Evolutionary conservation across 306 rosid species (phyloP).

Genomic region (Pterocarpus macrocarpus): DNA sequence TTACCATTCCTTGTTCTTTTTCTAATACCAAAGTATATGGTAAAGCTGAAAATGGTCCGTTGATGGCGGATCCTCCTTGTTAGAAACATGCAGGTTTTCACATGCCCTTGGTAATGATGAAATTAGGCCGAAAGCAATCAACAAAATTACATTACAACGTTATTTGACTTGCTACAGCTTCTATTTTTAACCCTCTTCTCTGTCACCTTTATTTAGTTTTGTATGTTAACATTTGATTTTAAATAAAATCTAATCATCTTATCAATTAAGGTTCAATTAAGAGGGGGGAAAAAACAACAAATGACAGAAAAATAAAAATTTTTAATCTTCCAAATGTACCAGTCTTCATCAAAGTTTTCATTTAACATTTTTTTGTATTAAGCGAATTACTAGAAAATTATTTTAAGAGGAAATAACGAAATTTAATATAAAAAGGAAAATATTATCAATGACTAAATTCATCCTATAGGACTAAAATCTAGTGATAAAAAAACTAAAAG

Average conservation of each 20-base stretch:
- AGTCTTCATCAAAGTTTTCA: not conserved
- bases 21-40: not conserved
- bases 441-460: no score
- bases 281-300: not conserved
- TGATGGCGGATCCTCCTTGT: conserved; percentile 15
- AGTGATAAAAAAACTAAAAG: no score
- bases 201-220: no score
- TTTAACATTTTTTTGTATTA: no score
- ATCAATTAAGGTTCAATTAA: not conserved
- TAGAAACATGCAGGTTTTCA: not conserved
- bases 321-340: not conserved
- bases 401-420: no score
- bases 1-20: not conserved
- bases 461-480: no score
- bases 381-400: no score
- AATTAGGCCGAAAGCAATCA: not conserved
- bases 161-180: no score
- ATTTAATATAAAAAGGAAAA: no score
- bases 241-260: not conserved
- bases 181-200: no score
- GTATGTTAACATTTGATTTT: not conserved
- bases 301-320: not conserved
- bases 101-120: conserved; percentile 25
- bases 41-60: not conserved
- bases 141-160: not conserved